Base-by-base conservation (phyloP, 148 eudicot genomes). In the Silene uniflora region DNA sequence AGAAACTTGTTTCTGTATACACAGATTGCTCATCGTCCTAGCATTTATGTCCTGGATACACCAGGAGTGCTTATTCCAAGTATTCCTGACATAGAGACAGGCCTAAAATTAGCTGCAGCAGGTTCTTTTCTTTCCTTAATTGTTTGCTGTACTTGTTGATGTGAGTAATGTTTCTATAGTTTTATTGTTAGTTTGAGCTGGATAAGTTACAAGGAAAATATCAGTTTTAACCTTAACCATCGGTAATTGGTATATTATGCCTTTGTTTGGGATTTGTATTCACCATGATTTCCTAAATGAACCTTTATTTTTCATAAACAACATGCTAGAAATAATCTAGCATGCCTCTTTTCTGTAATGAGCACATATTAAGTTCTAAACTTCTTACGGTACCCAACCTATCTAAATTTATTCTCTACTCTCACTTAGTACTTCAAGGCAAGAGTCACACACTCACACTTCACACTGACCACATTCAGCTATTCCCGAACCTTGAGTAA, bases 41-140 rank as follows among this genome's bases (percentile, higher is more conserved):
- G 97, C 88, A 95, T 95, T 74, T 95, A 95, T 82, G 94, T 95
- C 69, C 79, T 89, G 86, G 99, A 95, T 83, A 89, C 99, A 13
- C 98, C 97, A 6, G 99, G 99, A 81, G 97, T 95, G 77, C 82
- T 95, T 77, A 94, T 92, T 76, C 99, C 97, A 49, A 90, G 89
- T 77, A 95, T 95, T 64, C 86, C 94, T 65, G 90, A 95, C 77
- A 86, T 95, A 71, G 99, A 90, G 80, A 92, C 97, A 54, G 99
- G 97, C 69, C 82, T 92, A 70, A 95, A 95, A 87, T 88, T 95
- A 77, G 96, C 97, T 75, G 75, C 89, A 49, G 83, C 97, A 81
- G 99, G 99, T 95, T 79, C 49, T 69, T 27, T 69, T 64, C 39
- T 77, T 75, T 74, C 39, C 44, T 71, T 67, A 3, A 24, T 2